Conservation (phyloP, 345 rosid species). For the Microcos paniculata region DNA sequence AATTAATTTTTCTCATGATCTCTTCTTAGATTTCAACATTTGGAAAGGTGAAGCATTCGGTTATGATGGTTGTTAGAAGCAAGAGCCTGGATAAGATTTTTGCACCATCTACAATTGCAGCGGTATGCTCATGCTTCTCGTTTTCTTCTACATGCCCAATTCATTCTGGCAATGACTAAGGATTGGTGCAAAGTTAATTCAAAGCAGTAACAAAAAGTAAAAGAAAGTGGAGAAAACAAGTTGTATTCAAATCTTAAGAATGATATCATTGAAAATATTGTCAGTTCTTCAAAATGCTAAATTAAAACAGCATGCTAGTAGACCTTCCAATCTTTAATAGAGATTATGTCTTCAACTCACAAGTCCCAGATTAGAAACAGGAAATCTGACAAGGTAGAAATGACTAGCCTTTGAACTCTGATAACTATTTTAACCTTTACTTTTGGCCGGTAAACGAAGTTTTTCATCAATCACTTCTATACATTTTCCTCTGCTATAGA, state of each 20-base stretch:
- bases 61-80: slow-evolving; percentile 22
- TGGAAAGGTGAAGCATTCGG: slow-evolving; percentile 27
- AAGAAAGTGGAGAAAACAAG: too few species aligned
- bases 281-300: too few species aligned
- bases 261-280: too few species aligned
- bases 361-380: too few species aligned
- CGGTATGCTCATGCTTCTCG: slow-evolving; percentile 31
- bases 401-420: not conserved
- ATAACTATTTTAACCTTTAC: not conserved
- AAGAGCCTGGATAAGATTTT: slow-evolving; percentile 43
- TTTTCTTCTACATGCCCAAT: not conserved
- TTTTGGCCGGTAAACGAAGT: not conserved
- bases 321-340: too few species aligned
- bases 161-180: not conserved
- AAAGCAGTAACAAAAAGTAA: too few species aligned
- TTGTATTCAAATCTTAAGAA: too few species aligned
- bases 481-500: not conserved
- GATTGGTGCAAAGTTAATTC: not conserved
- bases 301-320: too few species aligned
- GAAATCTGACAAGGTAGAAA: too few species aligned
- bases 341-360: too few species aligned
- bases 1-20: not conserved
- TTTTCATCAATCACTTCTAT: not conserved
- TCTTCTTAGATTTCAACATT: slow-evolving; percentile 29
- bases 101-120: slow-evolving; percentile 63